These are phyloP conservation scores for Cladosporium velox DNA, from an alignment of 2,329 filamentous ascomycete species.

Conservation along the genomic window DNA sequence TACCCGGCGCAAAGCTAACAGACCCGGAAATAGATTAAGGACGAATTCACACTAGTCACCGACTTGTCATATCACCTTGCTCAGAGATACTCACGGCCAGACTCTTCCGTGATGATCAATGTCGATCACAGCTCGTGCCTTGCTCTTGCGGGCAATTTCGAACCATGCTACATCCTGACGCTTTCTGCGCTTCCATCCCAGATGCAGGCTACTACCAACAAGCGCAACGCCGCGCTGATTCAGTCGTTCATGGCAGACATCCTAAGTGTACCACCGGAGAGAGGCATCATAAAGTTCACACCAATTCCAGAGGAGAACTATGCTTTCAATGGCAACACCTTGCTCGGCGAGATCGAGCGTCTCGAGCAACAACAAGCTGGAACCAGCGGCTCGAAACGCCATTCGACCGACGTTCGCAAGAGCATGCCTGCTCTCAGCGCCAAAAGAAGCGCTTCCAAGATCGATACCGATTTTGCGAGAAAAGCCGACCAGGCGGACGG, in stretches of 20 bases:
- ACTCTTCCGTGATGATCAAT: conserved; percentile 72
- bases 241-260: conserved; percentile 73
- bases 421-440: conserved; percentile 31
- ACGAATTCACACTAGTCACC: conserved; percentile 73
- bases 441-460: conserved; percentile 27
- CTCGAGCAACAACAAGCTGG: conserved; percentile 49
- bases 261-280: conserved; percentile 64
- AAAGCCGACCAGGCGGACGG: conserved; percentile 10
- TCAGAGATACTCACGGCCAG: conserved; percentile 71
- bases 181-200: conserved; percentile 70
- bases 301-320: conserved; percentile 70
- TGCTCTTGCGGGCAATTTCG: conserved; percentile 71
- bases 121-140: conserved; percentile 76
- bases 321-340: conserved; percentile 69
- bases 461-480: conserved; percentile 25
- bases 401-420: conserved; percentile 35
- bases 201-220: conserved; percentile 73
- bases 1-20: conserved; percentile 17
- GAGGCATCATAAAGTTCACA: conserved; percentile 74
- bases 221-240: conserved; percentile 75
- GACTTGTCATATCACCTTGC: conserved; percentile 73
- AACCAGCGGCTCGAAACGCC: conserved; percentile 44
- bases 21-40: conserved; percentile 59
- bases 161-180: conserved; percentile 76
- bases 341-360: conserved; percentile 67